These are phyloP conservation scores for Boletus insuetus DNA, from an alignment of 768 basidiomycete genomes.

Conservation along the genomic window DNA sequence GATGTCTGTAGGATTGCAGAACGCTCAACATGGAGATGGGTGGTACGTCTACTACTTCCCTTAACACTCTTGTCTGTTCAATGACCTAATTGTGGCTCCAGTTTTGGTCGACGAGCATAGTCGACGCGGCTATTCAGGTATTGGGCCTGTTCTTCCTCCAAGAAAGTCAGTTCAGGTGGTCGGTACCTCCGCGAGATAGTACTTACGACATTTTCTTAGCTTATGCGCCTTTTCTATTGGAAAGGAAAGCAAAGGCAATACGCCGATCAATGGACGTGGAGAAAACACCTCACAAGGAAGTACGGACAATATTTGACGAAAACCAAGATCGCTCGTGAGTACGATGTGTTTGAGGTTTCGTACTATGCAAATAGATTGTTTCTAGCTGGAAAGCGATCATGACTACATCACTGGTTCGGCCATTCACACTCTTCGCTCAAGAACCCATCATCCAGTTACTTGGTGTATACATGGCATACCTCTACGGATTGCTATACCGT, in stretches of 20 bases:
- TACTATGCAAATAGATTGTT: neutral
- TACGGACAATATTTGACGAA: slow-evolving; percentile 49
- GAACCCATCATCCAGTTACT: slow-evolving; percentile 72
- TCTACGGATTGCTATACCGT: slow-evolving; percentile 65
- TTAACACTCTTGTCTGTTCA: neutral
- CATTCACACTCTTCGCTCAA: slow-evolving; percentile 55
- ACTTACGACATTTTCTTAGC: slow-evolving; percentile 9
- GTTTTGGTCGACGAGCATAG: slow-evolving; percentile 69
- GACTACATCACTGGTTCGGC: slow-evolving; percentile 54
- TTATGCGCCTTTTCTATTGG: slow-evolving; percentile 34
- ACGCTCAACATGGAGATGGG: slow-evolving; percentile 69
- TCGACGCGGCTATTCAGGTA: slow-evolving; percentile 52
- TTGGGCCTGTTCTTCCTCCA: slow-evolving; percentile 54
- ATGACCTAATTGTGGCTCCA: slow-evolving; percentile 15
- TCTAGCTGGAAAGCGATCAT: slow-evolving; percentile 54
- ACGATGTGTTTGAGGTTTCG: neutral
- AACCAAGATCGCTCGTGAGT: slow-evolving; percentile 43
- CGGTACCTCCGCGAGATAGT: neutral
- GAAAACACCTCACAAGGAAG: slow-evolving; percentile 35
- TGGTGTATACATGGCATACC: slow-evolving; percentile 64
- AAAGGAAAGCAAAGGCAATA: slow-evolving; percentile 50
- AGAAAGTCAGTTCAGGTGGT: slow-evolving; percentile 49
- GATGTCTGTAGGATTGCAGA: slow-evolving; percentile 46
- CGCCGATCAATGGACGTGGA: slow-evolving; percentile 46
- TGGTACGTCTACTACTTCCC: slow-evolving; percentile 37